These are phyloP conservation scores for Annona squamosa DNA, from an alignment of 164 flowering plant genomes.

Conservation along the genomic window DNA sequence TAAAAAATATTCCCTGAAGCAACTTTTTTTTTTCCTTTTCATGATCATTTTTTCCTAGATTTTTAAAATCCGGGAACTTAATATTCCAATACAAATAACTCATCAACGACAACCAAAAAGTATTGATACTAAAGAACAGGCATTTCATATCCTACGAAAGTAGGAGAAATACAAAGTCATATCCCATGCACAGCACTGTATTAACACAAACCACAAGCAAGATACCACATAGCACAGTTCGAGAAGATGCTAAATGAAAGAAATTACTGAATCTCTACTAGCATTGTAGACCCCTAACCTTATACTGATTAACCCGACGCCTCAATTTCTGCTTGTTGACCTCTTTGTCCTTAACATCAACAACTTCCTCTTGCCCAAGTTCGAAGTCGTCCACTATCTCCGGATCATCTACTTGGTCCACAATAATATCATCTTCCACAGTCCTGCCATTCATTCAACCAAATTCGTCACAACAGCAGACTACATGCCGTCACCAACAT, in stretches of 20 bases:
- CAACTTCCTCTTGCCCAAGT: constrained; percentile 74
- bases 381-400: constrained; percentile 95
- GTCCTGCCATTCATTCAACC: constrained; percentile 41
- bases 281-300: constrained; percentile 30
- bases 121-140: too few species aligned
- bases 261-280: background rate
- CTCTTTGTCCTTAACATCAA: constrained; percentile 83
- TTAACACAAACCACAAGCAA: too few species aligned
- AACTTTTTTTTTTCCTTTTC: too few species aligned
- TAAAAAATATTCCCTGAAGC: too few species aligned
- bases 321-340: constrained; percentile 80
- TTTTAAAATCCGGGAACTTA: too few species aligned
- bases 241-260: too few species aligned
- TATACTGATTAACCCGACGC: constrained; percentile 65
- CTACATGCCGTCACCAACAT: background rate
- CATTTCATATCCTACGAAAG: too few species aligned
- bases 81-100: too few species aligned
- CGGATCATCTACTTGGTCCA: constrained; percentile 77
- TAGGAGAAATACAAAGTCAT: background rate
- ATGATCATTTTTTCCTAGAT: too few species aligned
- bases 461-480: constrained; percentile 7
- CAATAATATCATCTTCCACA: constrained; percentile 81
- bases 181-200: background rate
- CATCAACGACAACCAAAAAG: too few species aligned
- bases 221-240: too few species aligned